Conservation (phyloP, 192 early-diverging fungal species). For the Gryganskiella cystojenkinii region DNA sequence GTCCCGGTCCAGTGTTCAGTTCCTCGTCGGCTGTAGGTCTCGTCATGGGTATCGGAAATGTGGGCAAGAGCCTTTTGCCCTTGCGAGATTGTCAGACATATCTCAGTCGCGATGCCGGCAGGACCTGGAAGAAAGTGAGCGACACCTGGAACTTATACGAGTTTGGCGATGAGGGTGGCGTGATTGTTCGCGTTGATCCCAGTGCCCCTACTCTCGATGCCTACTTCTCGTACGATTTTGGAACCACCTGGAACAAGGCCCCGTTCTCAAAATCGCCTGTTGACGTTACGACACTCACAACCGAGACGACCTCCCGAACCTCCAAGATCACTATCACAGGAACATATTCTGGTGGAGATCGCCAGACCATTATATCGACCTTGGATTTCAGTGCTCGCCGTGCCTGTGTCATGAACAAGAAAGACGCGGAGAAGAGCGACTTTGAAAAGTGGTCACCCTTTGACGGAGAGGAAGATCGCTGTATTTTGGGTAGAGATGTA, state of each 20-base stretch:
- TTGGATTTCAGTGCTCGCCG: conserved; percentile 49
- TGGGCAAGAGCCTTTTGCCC: conserved; percentile 71
- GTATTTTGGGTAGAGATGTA: conserved; percentile 69
- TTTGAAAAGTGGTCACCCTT: conserved; percentile 92
- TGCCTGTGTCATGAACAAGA: conserved; percentile 60
- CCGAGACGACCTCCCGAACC: conserved; percentile 72
- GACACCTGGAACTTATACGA: conserved; percentile 77
- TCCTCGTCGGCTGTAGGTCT: conserved; percentile 79
- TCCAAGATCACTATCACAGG: conserved; percentile 82
- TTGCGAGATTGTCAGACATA: conserved; percentile 78
- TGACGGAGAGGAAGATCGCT: conserved; percentile 71
- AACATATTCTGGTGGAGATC: conserved; percentile 41
- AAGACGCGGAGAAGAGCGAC: conserved; percentile 72
- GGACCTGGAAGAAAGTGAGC: conserved; percentile 81
- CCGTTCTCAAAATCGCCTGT: conserved; percentile 69
- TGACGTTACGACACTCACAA: conserved; percentile 68
- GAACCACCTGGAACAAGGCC: conserved; percentile 75
- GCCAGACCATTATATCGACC: conserved; percentile 33
- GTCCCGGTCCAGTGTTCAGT: conserved; percentile 73
- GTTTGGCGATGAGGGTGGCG: conserved; percentile 92
- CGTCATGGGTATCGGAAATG: conserved; percentile 92
- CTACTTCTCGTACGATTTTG: conserved; percentile 84
- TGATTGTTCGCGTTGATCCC: conserved; percentile 83
- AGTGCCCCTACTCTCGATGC: conserved; percentile 72
- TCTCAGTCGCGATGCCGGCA: conserved; percentile 87